Conservation (phyloP, 2,329 filamentous ascomycete species). For the Apiospora marii region DNA sequence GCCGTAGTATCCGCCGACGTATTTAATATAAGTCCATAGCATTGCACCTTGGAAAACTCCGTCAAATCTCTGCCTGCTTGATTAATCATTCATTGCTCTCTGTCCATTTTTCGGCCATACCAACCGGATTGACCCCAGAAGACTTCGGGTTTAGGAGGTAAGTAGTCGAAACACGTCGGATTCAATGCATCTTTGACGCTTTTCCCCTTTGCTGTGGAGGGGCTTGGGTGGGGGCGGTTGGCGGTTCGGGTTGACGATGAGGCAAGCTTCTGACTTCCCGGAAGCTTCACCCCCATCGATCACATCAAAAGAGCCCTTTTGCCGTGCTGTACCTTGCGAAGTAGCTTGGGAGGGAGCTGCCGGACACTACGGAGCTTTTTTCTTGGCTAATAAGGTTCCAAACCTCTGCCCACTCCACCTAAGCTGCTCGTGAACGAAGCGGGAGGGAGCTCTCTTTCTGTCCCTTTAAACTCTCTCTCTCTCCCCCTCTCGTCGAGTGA, state of each 20-base stretch:
- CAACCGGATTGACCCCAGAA: not conserved
- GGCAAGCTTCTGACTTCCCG: slow-evolving; percentile 11
- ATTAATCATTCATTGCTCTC: not conserved
- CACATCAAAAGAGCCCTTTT: not conserved
- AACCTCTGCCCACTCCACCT: not conserved
- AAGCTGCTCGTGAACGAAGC: not conserved
- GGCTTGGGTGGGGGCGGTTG: not conserved
- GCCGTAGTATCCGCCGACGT: slow-evolving; percentile 12
- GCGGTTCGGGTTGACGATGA: not conserved
- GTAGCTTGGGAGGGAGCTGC: not conserved
- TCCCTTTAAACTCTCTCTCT: not conserved
- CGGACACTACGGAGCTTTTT: slow-evolving; percentile 8
- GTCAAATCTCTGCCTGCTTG: not conserved
- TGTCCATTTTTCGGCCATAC: slow-evolving; percentile 5
- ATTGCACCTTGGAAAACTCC: not conserved
- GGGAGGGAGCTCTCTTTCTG: not conserved
- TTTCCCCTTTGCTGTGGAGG: not conserved
- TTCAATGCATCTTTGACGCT: not conserved
- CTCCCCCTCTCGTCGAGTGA: not conserved
- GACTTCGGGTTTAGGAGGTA: slow-evolving; percentile 10
- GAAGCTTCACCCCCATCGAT: not conserved
- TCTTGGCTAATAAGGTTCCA: slow-evolving; percentile 11
- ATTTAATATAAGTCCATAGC: not conserved
- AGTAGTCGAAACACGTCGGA: slow-evolving; percentile 12
- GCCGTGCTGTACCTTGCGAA: not conserved